Evolutionary conservation across 768 basidiomycete species (phyloP), one percentile per base, ranked within the genome.

Genomic region (Serpula lacrymans): DNA sequence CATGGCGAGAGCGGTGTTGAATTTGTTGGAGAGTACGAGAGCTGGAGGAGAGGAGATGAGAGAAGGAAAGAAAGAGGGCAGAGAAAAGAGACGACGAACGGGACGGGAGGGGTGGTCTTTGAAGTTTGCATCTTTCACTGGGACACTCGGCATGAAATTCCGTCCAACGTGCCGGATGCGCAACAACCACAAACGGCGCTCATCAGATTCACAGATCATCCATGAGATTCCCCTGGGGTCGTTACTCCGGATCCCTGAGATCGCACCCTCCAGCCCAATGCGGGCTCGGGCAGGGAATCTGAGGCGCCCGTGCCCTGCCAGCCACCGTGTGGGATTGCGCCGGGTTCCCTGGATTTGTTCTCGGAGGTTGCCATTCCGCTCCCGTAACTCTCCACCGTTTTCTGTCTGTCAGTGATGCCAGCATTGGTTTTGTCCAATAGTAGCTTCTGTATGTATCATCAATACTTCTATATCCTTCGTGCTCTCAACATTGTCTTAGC

Each of bases 1-100:
- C 84, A 84, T 84, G 52, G 59, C 46, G 34, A 33, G 17, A 12
- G 28, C 3, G 12, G 39, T 46, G 34, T 23, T 38, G 29, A 14
- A 14, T 33, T n/a, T 14, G n/a, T 25, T 14, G 38, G 27, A 4
- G 26, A 22, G 16, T 25, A 2, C 31, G 39, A 32, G 29, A 29
- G 16, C 9, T 17, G 34, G 22, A 20, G 10, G 50, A 41, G 49
- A 51, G 38, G n/a, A n/a, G 59, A 43, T 51, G 59, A 48, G 47
- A 44, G 59, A 43, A 35, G 27, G 42, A 43, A 40, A 35, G 42
- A 33, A 36, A 51, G 34, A 47, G 47, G n/a, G n/a, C n/a, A n/a
- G n/a, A n/a, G n/a, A n/a, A n/a, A n/a, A 37, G 35, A 51, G 46
- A 34, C 42, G 43, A 50, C 35, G 40, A 47, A 37, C 22, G 45